phyloP scores from a whole-genome alignment of 1,284 basidiomycete species.

The Ceratobasidium sp. region DNA sequence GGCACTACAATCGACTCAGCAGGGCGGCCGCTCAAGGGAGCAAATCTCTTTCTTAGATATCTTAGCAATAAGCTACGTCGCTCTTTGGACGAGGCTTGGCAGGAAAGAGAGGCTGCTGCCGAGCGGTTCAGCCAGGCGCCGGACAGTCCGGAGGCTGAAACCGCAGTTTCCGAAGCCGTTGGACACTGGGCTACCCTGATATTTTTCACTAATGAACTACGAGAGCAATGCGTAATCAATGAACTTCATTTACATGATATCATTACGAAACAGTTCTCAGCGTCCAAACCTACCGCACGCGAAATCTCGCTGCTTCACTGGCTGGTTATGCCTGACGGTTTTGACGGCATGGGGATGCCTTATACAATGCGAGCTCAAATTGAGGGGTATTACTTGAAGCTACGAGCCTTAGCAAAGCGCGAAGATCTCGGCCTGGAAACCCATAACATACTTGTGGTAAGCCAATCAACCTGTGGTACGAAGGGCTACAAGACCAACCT shows the following conservation, averaged over 20 bases:
- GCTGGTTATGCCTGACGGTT: not conserved
- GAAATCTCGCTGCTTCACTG: not conserved
- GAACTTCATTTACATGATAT: not conserved
- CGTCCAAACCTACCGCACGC: not conserved
- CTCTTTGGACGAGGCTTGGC: not conserved
- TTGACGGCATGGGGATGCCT: no score
- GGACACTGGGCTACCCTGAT: not conserved
- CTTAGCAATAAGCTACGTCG: not conserved
- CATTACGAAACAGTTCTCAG: conserved; percentile 9
- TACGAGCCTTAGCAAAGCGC: no score
- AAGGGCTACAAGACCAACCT: no score
- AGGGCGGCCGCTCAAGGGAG: not conserved
- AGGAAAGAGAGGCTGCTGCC: not conserved
- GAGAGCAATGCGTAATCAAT: not conserved
- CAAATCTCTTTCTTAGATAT: not conserved
- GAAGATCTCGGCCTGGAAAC: no score
- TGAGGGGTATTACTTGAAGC: not conserved
- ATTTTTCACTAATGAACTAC: no score
- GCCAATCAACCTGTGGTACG: no score
- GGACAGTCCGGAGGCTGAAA: not conserved
- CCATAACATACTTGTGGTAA: no score
- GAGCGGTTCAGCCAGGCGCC: not conserved
- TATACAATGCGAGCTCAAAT: conserved; percentile 2
- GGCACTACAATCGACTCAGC: not conserved
- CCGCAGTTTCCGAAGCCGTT: not conserved